phyloP scores from a whole-genome alignment of 495 filamentous ascomycete genomes.

The Aspergillus baeticus region DNA sequence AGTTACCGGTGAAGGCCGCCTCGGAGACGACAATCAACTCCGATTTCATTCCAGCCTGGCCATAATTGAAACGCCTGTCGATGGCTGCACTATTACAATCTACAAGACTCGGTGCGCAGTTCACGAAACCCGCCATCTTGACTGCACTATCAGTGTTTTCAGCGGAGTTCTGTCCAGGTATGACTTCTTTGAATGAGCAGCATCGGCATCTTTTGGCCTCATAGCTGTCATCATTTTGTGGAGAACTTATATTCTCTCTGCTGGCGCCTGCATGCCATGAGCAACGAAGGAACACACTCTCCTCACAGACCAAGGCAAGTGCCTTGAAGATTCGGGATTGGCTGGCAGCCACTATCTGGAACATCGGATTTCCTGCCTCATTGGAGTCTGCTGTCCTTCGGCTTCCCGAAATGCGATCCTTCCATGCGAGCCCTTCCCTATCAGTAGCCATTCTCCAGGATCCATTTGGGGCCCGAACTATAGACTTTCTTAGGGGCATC shows the following conservation, averaged over 20 bases:
- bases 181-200: too few species aligned
- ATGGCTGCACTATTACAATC: too few species aligned
- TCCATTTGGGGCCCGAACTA: neutral
- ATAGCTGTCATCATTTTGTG: neutral
- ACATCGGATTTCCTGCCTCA: conserved; percentile 7
- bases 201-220: neutral
- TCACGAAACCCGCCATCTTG: too few species aligned
- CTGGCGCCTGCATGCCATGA: neutral
- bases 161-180: too few species aligned
- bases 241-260: neutral
- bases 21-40: too few species aligned
- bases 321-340: neutral
- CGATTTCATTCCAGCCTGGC: too few species aligned
- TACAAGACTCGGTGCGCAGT: too few species aligned
- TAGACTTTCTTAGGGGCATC: neutral
- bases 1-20: neutral
- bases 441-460: conserved; percentile 7
- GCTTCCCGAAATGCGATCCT: conserved; percentile 14
- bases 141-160: too few species aligned
- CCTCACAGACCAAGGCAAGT: neutral
- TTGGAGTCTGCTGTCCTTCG: conserved; percentile 3
- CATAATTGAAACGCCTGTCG: too few species aligned
- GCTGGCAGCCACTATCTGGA: neutral
- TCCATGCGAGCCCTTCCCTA: neutral
- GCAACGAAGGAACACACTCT: neutral